Conservation (phyloP, 345 rosid genomes). For the Dovyalis caffra region DNA sequence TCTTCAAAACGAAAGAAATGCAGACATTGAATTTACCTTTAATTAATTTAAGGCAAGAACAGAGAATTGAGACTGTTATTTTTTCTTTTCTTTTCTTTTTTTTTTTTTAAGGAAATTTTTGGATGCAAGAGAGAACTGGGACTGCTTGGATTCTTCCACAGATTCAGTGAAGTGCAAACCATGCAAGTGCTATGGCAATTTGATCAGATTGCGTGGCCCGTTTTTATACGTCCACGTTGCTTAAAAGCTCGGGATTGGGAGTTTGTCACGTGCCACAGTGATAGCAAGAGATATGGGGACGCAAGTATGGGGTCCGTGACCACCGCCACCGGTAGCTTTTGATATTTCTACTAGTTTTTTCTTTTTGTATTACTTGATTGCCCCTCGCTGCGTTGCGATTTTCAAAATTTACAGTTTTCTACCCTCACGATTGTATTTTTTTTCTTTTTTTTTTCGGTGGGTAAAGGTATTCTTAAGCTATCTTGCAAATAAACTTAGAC, state of each 20-base stretch:
- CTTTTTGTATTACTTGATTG: background rate
- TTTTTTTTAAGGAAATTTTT: background rate
- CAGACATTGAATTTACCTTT: background rate
- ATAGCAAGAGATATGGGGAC: background rate
- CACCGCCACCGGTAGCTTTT: background rate
- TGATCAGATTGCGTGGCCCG: conserved; percentile 39
- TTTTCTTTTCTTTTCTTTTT: too few relatives aligned
- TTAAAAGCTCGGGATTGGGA: conserved; percentile 18
- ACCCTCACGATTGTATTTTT: too few relatives aligned
- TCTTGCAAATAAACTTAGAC: too few relatives aligned
- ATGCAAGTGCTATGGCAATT: conserved; percentile 9
- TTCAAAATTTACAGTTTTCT: background rate
- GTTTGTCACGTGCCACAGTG: conserved; percentile 16
- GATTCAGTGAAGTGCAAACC: conserved; percentile 2
- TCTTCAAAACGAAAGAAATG: background rate
- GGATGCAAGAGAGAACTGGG: background rate
- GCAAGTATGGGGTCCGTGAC: conserved; percentile 12
- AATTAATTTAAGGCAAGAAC: background rate
- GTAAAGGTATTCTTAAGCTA: too few relatives aligned
- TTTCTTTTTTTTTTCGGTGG: too few relatives aligned
- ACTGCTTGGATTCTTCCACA: background rate
- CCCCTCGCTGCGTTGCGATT: background rate
- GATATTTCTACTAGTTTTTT: conserved; percentile 26
- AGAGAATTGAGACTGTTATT: background rate
- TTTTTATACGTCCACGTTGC: conserved; percentile 29